Evolutionary conservation across 805 yeast species (phyloP).

Genomic region (Zygoascus tannicola): DNA sequence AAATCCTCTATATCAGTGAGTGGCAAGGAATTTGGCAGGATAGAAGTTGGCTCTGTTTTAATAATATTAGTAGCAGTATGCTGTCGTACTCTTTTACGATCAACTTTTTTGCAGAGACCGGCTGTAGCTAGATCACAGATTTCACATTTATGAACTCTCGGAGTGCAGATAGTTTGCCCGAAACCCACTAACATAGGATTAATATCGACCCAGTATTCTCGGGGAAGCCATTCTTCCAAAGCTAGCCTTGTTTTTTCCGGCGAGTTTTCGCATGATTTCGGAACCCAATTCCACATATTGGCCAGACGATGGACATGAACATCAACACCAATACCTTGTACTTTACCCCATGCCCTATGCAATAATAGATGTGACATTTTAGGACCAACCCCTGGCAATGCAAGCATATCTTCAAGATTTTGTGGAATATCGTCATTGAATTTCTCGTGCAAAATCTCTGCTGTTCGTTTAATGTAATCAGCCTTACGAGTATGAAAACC

Average conservation of each 20-base stretch:
- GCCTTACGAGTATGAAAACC: conserved; percentile 86
- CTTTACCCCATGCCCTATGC: conserved; percentile 71
- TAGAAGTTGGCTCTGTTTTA: too few species aligned
- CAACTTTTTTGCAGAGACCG: conserved; percentile 37
- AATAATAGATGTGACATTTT: conserved; percentile 82
- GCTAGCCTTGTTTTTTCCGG: conserved; percentile 70
- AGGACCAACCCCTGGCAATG: conserved; percentile 90
- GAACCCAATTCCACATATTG: conserved; percentile 73
- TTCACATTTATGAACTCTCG: conserved; percentile 60
- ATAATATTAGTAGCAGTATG: too few species aligned
- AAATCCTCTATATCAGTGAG: too few species aligned
- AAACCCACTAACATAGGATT: conserved; percentile 86
- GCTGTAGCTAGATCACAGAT: conserved; percentile 48
- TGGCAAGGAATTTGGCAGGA: too few species aligned
- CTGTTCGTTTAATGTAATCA: conserved; percentile 51
- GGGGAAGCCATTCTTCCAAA: conserved; percentile 67
- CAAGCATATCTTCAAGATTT: conserved; percentile 51
- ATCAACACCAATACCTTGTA: conserved; percentile 86
- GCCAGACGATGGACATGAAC: conserved; percentile 80
- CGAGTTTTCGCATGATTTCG: conserved; percentile 32
- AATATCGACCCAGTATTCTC: conserved; percentile 68
- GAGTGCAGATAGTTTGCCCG: conserved; percentile 81
- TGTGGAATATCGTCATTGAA: conserved; percentile 66
- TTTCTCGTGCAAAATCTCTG: conserved; percentile 40
- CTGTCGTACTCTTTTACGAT: conserved; percentile 8